phyloP scores from a whole-genome alignment of 2,329 filamentous ascomycete species.

The Phyllosticta paracitricarpa region DNA sequence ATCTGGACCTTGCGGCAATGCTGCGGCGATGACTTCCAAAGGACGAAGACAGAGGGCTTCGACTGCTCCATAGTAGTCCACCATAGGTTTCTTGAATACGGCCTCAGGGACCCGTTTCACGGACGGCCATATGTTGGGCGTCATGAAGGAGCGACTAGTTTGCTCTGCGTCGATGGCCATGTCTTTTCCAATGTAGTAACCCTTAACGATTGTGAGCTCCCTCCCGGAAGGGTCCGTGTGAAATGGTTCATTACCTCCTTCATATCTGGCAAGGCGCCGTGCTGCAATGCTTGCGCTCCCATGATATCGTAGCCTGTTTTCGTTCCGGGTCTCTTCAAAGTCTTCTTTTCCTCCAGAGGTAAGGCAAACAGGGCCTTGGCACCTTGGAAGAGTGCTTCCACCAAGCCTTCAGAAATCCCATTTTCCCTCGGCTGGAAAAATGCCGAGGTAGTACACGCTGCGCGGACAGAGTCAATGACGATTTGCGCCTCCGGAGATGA shows the following conservation, averaged over 20 bases:
- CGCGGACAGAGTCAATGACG: background rate
- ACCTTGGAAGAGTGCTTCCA: conserved; percentile 1
- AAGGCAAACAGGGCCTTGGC: conserved; percentile 3
- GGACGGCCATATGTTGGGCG: conserved; percentile 6
- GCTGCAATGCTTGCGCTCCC: conserved; percentile 11
- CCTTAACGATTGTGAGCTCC: background rate
- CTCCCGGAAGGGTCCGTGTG: background rate
- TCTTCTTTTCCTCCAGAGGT: conserved; percentile 1
- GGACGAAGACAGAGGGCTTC: background rate
- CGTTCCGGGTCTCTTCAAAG: background rate
- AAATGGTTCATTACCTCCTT: conserved; percentile 9
- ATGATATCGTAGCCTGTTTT: conserved; percentile 12
- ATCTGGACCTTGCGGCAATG: background rate
- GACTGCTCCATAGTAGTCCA: conserved; percentile 1
- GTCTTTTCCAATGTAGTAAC: conserved; percentile 8
- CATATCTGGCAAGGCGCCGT: conserved; percentile 10
- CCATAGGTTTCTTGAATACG: background rate
- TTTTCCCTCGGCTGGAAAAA: conserved; percentile 7
- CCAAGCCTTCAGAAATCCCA: background rate
- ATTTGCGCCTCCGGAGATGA: background rate
- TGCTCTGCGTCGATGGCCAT: background rate
- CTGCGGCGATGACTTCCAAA: background rate
- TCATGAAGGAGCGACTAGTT: conserved; percentile 2
- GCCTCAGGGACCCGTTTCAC: background rate
- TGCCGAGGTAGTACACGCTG: conserved; percentile 1